Evolutionary conservation across 257 asterid species (phyloP).

Genomic region (Vinca minor): DNA sequence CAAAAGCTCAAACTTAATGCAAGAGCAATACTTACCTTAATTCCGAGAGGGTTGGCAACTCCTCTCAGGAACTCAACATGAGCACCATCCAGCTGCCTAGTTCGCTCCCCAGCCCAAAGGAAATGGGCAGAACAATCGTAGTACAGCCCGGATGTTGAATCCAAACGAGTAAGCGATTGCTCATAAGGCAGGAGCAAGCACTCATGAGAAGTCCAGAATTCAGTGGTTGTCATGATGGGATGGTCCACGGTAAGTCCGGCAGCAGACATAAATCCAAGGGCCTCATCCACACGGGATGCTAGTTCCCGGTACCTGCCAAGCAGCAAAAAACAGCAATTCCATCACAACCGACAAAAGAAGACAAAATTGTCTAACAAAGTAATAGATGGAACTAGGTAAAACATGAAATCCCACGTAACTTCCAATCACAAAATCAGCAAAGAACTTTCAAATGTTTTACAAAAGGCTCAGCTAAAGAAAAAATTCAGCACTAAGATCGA

Average conservation of each 20-base stretch:
- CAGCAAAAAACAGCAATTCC: slow-evolving; percentile 8
- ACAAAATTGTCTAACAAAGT: background rate
- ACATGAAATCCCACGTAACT: background rate
- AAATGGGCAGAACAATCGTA: slow-evolving; percentile 79
- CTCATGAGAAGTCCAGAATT: slow-evolving; percentile 82
- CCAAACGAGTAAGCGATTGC: slow-evolving; percentile 66
- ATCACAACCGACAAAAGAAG: background rate
- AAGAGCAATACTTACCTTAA: slow-evolving; percentile 36
- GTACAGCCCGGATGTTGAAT: slow-evolving; percentile 67
- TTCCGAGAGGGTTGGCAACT: slow-evolving; percentile 69
- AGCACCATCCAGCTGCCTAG: slow-evolving; percentile 74
- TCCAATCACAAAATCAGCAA: background rate
- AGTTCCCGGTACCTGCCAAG: slow-evolving; percentile 60
- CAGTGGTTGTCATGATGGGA: slow-evolving; percentile 62
- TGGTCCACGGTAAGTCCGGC: slow-evolving; percentile 72
- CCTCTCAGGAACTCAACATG: slow-evolving; percentile 78
- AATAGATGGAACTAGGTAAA: background rate
- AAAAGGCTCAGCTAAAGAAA: background rate
- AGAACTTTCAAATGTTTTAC: background rate
- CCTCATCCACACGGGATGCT: slow-evolving; percentile 71
- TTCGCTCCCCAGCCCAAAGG: slow-evolving; percentile 76
- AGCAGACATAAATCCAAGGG: slow-evolving; percentile 75
- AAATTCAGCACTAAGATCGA: no score
- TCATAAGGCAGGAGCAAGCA: slow-evolving; percentile 75
- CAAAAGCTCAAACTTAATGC: background rate